A percentile compares a stretch with the other conserved stretches of the same genome.
phyloP scores from a whole-genome alignment of 495 filamentous ascomycete species.

The Rostrohypoxylon terebratum region DNA sequence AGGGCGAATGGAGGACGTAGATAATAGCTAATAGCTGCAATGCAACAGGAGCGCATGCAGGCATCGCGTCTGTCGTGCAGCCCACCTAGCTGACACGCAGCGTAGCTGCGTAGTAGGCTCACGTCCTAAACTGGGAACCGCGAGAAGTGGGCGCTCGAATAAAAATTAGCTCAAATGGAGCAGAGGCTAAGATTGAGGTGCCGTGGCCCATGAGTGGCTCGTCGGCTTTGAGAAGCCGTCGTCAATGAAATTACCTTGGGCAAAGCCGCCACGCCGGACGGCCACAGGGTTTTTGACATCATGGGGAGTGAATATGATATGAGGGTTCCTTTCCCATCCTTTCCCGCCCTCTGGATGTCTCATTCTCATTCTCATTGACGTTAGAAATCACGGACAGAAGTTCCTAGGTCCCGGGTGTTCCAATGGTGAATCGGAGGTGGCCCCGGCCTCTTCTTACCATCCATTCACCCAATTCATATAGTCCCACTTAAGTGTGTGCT shows the following conservation, averaged over 20 bases:
- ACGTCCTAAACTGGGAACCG: conserved; percentile 20
- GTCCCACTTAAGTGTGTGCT: background rate
- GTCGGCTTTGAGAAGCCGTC: conserved; percentile 24
- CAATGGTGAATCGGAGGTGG: background rate
- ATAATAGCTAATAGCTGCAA: conserved; percentile 34
- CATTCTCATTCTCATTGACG: background rate
- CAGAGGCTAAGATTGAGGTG: conserved; percentile 16
- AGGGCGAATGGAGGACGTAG: conserved; percentile 38
- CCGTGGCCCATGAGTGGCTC: conserved; percentile 17
- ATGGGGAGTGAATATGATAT: conserved; percentile 24
- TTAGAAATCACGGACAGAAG: no score
- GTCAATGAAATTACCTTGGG: conserved; percentile 11
- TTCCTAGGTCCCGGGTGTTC: background rate
- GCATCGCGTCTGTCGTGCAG: conserved; percentile 40
- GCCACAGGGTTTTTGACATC: conserved; percentile 25
- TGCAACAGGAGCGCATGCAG: conserved; percentile 39
- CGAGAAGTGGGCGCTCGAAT: conserved; percentile 35
- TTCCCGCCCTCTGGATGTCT: background rate
- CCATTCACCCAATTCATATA: no score
- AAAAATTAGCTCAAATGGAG: conserved; percentile 41
- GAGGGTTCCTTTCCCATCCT: background rate
- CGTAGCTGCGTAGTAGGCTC: conserved; percentile 30
- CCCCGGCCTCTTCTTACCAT: background rate
- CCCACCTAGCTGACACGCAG: conserved; percentile 28
- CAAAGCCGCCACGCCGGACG: conserved; percentile 12